A percentile compares a stretch with the other conserved stretches of the same genome.
phyloP scores from a whole-genome alignment of 2,329 filamentous ascomycete genomes.

The Beauveria scarabaeidicola region DNA sequence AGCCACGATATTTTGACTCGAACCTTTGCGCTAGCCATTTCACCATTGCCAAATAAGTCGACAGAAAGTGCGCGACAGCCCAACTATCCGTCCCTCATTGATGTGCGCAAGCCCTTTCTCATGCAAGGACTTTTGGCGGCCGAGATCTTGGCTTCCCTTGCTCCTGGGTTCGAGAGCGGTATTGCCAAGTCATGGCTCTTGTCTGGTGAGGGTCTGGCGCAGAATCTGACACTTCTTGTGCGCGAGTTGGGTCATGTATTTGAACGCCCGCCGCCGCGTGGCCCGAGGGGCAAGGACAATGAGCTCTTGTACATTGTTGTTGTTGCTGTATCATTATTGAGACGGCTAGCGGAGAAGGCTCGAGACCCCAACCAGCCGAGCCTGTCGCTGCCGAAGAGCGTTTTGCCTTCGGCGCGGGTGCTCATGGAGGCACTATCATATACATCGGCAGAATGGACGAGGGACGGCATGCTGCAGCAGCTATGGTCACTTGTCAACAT shows the following conservation, averaged over 20 bases:
- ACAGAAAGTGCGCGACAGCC: constrained; percentile 45
- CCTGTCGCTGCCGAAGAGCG: constrained; percentile 47
- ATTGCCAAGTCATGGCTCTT: constrained; percentile 74
- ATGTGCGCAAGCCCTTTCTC: constrained; percentile 77
- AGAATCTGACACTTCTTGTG: constrained; percentile 68
- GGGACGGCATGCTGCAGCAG: constrained; percentile 59
- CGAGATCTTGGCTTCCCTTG: constrained; percentile 74
- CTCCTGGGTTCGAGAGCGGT: constrained; percentile 60
- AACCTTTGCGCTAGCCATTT: constrained; percentile 79
- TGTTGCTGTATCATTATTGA: constrained; percentile 59
- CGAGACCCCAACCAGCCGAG: constrained; percentile 44
- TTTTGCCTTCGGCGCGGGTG: constrained; percentile 58
- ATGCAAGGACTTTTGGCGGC: constrained; percentile 89
- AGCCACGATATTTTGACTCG: constrained; percentile 77
- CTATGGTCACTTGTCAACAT: constrained; percentile 47
- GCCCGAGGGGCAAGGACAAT: constrained; percentile 34
- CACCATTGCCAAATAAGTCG: constrained; percentile 65
- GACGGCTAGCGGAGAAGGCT: constrained; percentile 59
- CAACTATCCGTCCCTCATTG: constrained; percentile 58
- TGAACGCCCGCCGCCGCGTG: constrained; percentile 33
- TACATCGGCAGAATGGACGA: constrained; percentile 55
- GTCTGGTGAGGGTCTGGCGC: constrained; percentile 74
- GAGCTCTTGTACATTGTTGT: constrained; percentile 57
- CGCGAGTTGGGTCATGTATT: constrained; percentile 61
- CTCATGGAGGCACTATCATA: constrained; percentile 57